Evolutionary conservation across 208 protist species (phyloP).

Genomic region (Trypanosoma mega): DNA sequence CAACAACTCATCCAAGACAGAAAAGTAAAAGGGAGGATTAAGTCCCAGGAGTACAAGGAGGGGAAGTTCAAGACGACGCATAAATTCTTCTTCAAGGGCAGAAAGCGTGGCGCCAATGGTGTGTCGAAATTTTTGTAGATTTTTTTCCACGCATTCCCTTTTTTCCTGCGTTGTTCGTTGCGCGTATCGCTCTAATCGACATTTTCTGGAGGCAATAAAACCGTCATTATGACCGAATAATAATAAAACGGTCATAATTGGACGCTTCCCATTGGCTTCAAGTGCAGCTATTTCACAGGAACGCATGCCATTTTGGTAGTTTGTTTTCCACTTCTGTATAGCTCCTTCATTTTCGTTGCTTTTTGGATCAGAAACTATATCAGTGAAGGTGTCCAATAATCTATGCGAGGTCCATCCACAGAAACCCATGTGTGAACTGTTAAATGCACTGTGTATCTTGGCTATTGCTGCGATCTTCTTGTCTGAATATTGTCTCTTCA

Average conservation of each 20-base stretch:
- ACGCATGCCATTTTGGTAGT: not conserved
- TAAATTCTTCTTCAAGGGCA: not conserved
- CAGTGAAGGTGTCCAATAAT: not conserved
- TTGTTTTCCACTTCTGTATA: not conserved
- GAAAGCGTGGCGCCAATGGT: not conserved
- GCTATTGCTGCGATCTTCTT: too few relatives aligned
- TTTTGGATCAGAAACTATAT: too few relatives aligned
- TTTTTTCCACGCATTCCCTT: too few relatives aligned
- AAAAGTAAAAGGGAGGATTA: not conserved
- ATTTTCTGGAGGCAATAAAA: not conserved
- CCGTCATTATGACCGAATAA: slow-evolving; percentile 4
- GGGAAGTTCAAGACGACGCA: not conserved
- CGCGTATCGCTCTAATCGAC: too few relatives aligned
- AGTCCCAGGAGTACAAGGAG: slow-evolving; percentile 1
- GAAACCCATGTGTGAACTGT: not conserved
- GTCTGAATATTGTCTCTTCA: too few relatives aligned
- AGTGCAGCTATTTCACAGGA: not conserved
- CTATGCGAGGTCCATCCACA: not conserved
- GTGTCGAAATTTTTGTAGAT: too few relatives aligned
- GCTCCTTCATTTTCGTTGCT: too few relatives aligned
- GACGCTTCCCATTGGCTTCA: too few relatives aligned
- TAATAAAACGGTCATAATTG: not conserved
- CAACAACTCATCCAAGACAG: not conserved
- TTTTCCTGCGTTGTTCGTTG: not conserved
- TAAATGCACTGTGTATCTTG: too few relatives aligned